These are phyloP conservation scores for Mycena galericulata DNA, from an alignment of 768 basidiomycete genomes.

Conservation along the genomic window DNA sequence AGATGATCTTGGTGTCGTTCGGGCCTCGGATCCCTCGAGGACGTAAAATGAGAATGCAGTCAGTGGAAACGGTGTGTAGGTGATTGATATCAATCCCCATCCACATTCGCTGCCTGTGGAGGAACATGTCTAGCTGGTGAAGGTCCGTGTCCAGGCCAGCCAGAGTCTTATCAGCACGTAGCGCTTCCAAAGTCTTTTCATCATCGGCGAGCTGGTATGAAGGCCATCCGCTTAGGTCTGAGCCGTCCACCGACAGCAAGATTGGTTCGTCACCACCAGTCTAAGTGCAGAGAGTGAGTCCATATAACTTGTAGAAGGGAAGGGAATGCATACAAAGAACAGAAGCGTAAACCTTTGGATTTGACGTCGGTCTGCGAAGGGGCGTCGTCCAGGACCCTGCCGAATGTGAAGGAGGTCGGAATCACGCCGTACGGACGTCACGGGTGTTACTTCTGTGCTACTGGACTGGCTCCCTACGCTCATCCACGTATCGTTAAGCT, in stretches of 20 bases:
- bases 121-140: background rate
- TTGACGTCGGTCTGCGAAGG: background rate
- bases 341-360: background rate
- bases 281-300: background rate
- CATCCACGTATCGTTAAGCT: background rate
- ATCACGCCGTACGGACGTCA: background rate
- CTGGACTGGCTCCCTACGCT: background rate
- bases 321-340: background rate
- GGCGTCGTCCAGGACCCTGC: background rate
- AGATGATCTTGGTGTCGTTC: background rate
- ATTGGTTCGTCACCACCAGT: background rate
- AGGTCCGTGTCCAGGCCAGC: background rate
- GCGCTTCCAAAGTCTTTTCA: background rate
- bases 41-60: background rate
- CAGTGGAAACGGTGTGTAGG: background rate
- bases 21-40: background rate
- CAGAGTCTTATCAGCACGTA: background rate
- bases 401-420: background rate
- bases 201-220: background rate
- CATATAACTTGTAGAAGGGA: background rate
- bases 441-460: no score
- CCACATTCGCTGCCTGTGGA: background rate
- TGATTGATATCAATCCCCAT: background rate
- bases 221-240: background rate
- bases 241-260: background rate